phyloP scores from a whole-genome alignment of 2,329 filamentous ascomycete genomes.

The Grosmannia huntii region DNA sequence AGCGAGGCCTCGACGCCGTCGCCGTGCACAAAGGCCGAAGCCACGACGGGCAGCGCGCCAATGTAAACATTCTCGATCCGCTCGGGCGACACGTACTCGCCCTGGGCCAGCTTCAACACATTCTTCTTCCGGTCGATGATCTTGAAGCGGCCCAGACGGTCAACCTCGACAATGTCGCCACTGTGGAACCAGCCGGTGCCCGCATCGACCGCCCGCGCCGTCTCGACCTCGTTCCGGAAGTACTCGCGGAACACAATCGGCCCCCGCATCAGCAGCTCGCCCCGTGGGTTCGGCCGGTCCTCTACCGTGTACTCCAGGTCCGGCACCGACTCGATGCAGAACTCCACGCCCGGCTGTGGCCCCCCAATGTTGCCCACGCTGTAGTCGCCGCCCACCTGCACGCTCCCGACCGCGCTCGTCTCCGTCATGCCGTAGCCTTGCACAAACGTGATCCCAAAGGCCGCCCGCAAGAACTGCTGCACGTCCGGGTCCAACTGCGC shows the following conservation, averaged over 20 bases:
- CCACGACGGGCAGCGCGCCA: slow-evolving; percentile 64
- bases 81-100: slow-evolving; percentile 96
- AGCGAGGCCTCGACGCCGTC: slow-evolving; percentile 71
- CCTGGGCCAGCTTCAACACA: slow-evolving; percentile 94
- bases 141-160: slow-evolving; percentile 73
- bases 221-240: slow-evolving; percentile 83
- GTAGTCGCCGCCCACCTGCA: slow-evolving; percentile 60
- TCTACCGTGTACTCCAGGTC: slow-evolving; percentile 87
- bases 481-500: slow-evolving; percentile 82
- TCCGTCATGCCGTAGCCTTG: slow-evolving; percentile 95
- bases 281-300: slow-evolving; percentile 81
- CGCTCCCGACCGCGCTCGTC: slow-evolving; percentile 65
- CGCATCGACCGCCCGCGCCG: slow-evolving; percentile 62
- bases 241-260: slow-evolving; percentile 75
- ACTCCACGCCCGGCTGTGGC: slow-evolving; percentile 53
- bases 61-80: slow-evolving; percentile 92
- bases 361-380: slow-evolving; percentile 71
- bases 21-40: slow-evolving; percentile 80
- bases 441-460: slow-evolving; percentile 63
- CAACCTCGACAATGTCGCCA: slow-evolving; percentile 79
- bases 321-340: slow-evolving; percentile 74
- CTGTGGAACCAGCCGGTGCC: slow-evolving; percentile 91
- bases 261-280: slow-evolving; percentile 76
- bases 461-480: slow-evolving; percentile 77
- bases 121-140: slow-evolving; percentile 98